Base-by-base conservation (phyloP, 257 asterid genomes). In the Solanum lignicaule region DNA sequence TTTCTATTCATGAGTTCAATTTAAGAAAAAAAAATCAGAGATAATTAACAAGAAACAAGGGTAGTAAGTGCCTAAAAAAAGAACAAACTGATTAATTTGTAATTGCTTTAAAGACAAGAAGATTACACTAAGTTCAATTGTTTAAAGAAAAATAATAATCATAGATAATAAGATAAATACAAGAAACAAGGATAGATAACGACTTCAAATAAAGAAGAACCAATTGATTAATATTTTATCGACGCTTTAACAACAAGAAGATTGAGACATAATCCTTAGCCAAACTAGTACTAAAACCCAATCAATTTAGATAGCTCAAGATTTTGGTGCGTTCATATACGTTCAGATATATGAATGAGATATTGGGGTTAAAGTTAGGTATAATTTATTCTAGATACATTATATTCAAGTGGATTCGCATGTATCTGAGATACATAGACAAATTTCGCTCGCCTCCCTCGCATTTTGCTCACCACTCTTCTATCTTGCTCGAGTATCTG, bases 351-450 rank as follows among this genome's bases (percentile, higher is more conserved):
- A 18, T 55, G 9, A 1, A 18, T 55, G 4, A 1, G 9, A 55
- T 55, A 55, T 52, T 2, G 1, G 4, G n/a, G 9, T 52, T 18
- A 52, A 52, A 52, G 2, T 2, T 52, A 52, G n/a, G n/a, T 55
- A 1, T 55, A 55, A 18, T 18, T 55, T 55, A 2, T 55, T 55
- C 4, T 6, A 55, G 9, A 55, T 55, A 55, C 9, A 55, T 1
- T 6, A 0, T 18, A 55, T 55, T 0, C 23, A 18, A 18, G n/a
- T 55, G n/a, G 4, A 55, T 2, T 55, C 1, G 4, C n/a, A 55
- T 55, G 4, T 55, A 55, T 6, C 2, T 55, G 0, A 20, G 10
- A 55, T 18, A 2, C n/a, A 18, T 18, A 6, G n/a, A 55, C 4
- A 55, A 55, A 18, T 18, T 55, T 55, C 0, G 9, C 3, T 52